A percentile compares a stretch with the other conserved stretches of the same genome.
phyloP scores from a whole-genome alignment of 2,329 filamentous ascomycete species.

The Aureobasidium sp. region DNA sequence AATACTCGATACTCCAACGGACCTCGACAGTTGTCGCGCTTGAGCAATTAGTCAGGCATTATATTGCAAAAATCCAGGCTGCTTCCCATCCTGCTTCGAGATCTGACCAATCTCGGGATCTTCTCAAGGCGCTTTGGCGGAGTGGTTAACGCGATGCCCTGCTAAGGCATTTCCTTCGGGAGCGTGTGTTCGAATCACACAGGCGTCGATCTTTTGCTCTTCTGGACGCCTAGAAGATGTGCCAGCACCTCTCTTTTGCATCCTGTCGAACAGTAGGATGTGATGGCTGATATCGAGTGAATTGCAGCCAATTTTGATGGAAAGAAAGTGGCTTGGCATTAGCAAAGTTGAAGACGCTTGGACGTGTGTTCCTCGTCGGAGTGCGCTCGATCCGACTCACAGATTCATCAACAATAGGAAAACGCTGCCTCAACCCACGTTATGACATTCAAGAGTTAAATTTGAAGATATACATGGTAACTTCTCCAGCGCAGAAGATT shows the following conservation, averaged over 20 bases:
- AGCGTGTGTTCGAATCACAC: conserved; percentile 38
- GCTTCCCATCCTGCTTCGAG: neutral
- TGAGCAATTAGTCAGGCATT: too few species aligned
- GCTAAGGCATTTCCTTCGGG: conserved; percentile 13
- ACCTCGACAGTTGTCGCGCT: too few species aligned
- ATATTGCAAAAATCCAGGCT: too few species aligned
- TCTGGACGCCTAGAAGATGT: neutral
- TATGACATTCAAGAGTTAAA: too few species aligned
- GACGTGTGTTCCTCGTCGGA: neutral
- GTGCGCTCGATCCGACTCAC: too few species aligned
- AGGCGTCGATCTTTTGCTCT: conserved; percentile 24
- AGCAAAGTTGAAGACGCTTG: neutral
- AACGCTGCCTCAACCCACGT: too few species aligned
- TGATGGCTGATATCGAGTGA: neutral
- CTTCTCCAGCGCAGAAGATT: too few species aligned
- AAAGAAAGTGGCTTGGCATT: neutral
- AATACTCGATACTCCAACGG: too few species aligned
- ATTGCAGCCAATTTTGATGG: neutral
- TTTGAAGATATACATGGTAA: too few species aligned
- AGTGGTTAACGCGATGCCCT: conserved; percentile 15
- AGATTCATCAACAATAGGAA: too few species aligned
- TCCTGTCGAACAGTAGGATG: neutral
- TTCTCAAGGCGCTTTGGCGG: conserved; percentile 8
- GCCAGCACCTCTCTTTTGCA: neutral
- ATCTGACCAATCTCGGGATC: neutral